Conservation (phyloP, 305 asterid genomes). For the Fraxinus baroniana region DNA sequence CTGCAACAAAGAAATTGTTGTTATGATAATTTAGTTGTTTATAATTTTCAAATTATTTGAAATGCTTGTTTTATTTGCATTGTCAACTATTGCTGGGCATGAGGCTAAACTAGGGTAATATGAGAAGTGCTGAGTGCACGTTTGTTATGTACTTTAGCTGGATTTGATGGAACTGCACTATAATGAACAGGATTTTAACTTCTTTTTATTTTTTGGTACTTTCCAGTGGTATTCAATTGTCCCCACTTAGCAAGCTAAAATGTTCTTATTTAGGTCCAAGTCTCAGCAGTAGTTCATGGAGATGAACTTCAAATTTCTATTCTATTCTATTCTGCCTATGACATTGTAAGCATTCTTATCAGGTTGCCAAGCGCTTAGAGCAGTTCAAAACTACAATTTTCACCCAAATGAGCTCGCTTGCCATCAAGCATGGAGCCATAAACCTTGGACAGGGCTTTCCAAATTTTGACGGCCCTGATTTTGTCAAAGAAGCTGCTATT, state of each 20-base stretch:
- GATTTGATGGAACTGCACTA: not conserved
- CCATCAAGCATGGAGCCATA: slow-evolving; percentile 82
- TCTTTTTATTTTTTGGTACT: not conserved
- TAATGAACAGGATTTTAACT: not conserved
- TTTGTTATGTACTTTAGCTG: not conserved
- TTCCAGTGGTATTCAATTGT: not conserved
- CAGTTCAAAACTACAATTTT: slow-evolving; percentile 93
- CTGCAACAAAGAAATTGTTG: not conserved
- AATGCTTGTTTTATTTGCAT: not conserved
- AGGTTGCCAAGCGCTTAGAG: slow-evolving; percentile 91
- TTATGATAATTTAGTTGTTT: not conserved
- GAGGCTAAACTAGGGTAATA: not conserved
- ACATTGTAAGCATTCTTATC: slow-evolving; percentile 15
- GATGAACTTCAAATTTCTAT: not conserved
- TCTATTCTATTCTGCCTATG: not conserved
- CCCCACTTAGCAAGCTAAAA: not conserved
- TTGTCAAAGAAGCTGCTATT: slow-evolving; percentile 91
- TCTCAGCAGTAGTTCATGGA: not conserved
- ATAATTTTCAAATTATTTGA: not conserved
- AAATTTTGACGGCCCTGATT: slow-evolving; percentile 92
- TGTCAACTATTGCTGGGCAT: not conserved
- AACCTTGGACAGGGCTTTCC: slow-evolving; percentile 99
- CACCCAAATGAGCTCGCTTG: slow-evolving; percentile 95
- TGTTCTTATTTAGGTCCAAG: not conserved
- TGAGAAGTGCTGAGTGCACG: not conserved